Evolutionary conservation across 148 eudicot species (phyloP).

Genomic region (Suaeda aralocaspica): DNA sequence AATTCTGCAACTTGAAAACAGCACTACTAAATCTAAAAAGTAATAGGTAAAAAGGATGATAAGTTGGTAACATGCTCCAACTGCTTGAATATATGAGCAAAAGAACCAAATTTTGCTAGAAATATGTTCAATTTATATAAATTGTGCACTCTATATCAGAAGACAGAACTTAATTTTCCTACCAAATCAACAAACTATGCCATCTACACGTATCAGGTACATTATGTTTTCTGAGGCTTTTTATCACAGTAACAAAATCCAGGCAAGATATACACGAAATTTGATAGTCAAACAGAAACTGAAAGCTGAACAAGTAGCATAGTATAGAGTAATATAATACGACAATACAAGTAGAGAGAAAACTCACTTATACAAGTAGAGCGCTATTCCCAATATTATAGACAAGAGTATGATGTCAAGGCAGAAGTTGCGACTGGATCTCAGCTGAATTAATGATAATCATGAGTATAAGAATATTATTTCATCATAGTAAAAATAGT

Average conservation of each 20-base stretch:
- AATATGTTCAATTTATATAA: not conserved
- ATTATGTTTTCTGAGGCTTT: not conserved
- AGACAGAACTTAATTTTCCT: not conserved
- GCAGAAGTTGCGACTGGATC: conserved; percentile 71
- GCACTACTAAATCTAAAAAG: not conserved
- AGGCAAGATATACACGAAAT: not conserved
- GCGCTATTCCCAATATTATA: conserved; percentile 58
- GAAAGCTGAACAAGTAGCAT: not conserved
- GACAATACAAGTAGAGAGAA: not conserved
- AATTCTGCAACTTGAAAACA: not conserved
- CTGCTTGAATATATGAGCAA: not conserved
- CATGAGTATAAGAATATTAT: not conserved
- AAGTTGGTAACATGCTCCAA: too few species aligned
- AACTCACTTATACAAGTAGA: conserved; percentile 61
- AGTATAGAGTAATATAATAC: too few species aligned
- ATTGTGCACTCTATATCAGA: not conserved
- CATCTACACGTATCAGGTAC: not conserved
- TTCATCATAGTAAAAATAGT: not conserved
- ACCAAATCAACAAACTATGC: not conserved
- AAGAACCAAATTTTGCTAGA: not conserved
- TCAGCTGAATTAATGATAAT: conserved; percentile 39
- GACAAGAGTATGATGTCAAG: conserved; percentile 51
- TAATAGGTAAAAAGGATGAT: not conserved
- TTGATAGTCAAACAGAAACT: not conserved
- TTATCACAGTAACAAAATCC: not conserved